A percentile compares a stretch with the other conserved stretches of the same genome.
phyloP scores from a whole-genome alignment of 257 asterid genomes.

The Asclepias syriaca region DNA sequence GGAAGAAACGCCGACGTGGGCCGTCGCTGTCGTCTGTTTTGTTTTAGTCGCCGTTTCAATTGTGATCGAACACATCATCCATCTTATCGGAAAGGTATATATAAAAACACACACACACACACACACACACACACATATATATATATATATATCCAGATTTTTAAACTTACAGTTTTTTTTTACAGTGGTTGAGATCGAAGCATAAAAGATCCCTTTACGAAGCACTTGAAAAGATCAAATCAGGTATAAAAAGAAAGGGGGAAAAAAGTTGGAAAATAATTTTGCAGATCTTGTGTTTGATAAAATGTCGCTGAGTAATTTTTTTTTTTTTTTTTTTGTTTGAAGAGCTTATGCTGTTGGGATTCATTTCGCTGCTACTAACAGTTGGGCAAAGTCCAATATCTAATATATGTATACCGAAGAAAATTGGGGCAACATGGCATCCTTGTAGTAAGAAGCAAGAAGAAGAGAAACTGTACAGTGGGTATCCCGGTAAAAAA shows the following conservation, averaged over 20 bases:
- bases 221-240: constrained; percentile 74
- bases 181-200: constrained; percentile 69
- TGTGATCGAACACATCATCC: constrained; percentile 63
- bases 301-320: neutral
- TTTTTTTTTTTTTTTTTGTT: neutral
- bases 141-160: neutral
- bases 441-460: constrained; percentile 66
- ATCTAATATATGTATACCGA: constrained; percentile 60
- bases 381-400: constrained; percentile 61
- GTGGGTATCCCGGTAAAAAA: neutral
- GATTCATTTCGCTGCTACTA: constrained; percentile 79
- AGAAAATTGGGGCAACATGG: constrained; percentile 53
- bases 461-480: constrained; percentile 19
- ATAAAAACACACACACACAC: neutral
- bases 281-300: neutral
- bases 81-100: constrained; percentile 67
- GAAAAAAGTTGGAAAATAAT: neutral
- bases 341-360: constrained; percentile 85
- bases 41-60: constrained; percentile 63
- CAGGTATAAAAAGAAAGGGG: constrained; percentile 37
- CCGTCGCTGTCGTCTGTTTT: constrained; percentile 82
- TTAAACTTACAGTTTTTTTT: neutral
- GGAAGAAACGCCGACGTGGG: constrained; percentile 95
- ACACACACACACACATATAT: neutral
- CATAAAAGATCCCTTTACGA: constrained; percentile 69